Conservation (phyloP, 345 rosid genomes). For the Citrus cavaleriei region DNA sequence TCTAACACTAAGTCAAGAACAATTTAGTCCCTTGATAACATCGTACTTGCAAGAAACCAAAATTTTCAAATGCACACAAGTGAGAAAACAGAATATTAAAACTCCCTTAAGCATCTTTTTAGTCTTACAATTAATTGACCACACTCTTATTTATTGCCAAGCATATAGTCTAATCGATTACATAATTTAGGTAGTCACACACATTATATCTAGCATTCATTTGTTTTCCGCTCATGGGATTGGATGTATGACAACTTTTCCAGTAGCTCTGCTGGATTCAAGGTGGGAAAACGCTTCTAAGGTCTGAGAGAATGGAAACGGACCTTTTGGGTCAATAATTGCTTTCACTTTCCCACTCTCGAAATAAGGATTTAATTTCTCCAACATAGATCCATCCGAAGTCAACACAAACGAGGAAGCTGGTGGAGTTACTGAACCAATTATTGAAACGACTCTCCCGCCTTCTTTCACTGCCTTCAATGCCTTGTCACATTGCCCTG, state of each 20-base stretch:
- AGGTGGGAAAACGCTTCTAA: not conserved
- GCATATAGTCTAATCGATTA: not conserved
- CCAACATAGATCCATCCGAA: not conserved
- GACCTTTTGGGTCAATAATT: not conserved
- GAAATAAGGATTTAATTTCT: not conserved
- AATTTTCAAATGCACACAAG: too few relatives aligned
- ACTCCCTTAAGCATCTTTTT: not conserved
- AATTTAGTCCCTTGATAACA: not conserved
- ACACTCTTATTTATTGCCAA: not conserved
- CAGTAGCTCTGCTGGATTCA: not conserved
- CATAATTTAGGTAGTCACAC: not conserved
- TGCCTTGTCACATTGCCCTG: not conserved
- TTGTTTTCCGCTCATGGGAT: not conserved
- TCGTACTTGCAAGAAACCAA: too few relatives aligned
- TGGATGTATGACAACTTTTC: conserved; percentile 1
- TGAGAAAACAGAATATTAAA: too few relatives aligned
- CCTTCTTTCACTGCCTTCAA: not conserved
- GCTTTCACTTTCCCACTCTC: not conserved
- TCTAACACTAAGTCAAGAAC: too few relatives aligned
- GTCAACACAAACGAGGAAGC: not conserved
- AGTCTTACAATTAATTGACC: not conserved
- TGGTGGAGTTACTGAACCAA: not conserved
- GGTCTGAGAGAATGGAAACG: not conserved
- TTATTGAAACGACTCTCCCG: not conserved
- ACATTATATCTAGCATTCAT: not conserved